These are phyloP conservation scores for Amyloporia xantha DNA, from an alignment of 768 basidiomycete genomes.

Conservation along the genomic window DNA sequence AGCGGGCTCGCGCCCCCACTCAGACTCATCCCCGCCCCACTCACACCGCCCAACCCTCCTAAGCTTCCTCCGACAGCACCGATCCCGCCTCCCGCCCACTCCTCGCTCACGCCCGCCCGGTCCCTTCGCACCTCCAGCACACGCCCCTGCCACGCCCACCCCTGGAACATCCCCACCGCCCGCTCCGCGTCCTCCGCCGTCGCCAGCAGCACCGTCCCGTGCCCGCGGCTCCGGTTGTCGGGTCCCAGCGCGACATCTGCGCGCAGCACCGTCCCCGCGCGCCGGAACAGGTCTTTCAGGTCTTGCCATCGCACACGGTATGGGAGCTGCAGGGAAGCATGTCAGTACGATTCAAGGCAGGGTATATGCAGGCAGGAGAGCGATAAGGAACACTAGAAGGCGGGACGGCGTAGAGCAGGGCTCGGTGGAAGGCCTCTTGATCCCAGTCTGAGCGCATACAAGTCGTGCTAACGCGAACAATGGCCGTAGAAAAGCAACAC, in stretches of 20 bases:
- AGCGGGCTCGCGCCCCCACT: too few species aligned
- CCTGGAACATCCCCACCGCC: slow-evolving; percentile 91
- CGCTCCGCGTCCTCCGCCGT: slow-evolving; percentile 91
- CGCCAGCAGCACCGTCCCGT: slow-evolving; percentile 92
- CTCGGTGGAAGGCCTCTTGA: not conserved
- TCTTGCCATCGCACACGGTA: slow-evolving; percentile 99
- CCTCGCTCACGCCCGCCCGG: too few species aligned
- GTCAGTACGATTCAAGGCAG: too few species aligned
- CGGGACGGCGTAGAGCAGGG: not conserved
- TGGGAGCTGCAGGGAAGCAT: slow-evolving; percentile 55
- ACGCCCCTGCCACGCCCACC: slow-evolving; percentile 94
- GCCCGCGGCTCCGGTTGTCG: slow-evolving; percentile 88
- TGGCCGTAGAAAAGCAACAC: too few species aligned
- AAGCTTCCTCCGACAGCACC: not conserved
- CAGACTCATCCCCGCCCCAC: not conserved
- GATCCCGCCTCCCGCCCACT: too few species aligned
- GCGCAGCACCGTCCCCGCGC: slow-evolving; percentile 68
- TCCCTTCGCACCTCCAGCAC: slow-evolving; percentile 89
- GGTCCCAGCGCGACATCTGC: slow-evolving; percentile 54
- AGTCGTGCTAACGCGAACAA: too few species aligned
- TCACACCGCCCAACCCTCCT: not conserved
- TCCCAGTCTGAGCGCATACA: not conserved
- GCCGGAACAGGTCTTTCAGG: slow-evolving; percentile 94
- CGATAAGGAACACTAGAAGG: not conserved
- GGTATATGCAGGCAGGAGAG: not conserved